phyloP scores from a whole-genome alignment of 2,329 filamentous ascomycete species.

The Fusarium odoratissimum region DNA sequence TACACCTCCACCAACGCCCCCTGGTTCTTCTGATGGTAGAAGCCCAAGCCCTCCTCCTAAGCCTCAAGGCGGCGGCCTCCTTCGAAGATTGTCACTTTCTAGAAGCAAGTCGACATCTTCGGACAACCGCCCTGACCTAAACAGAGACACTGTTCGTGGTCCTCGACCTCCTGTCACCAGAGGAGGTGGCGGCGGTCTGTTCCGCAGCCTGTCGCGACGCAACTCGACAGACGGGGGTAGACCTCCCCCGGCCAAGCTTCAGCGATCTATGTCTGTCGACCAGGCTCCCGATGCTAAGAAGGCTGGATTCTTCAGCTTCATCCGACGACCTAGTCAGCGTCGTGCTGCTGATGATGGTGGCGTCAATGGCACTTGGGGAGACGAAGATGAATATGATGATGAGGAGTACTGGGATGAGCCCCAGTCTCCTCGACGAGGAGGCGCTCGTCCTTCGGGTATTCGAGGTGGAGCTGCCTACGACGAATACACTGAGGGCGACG shows the following conservation, averaged over 20 bases:
- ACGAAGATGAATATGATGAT: constrained; percentile 51
- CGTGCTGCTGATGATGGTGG: constrained; percentile 60
- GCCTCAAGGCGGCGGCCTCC: constrained; percentile 51
- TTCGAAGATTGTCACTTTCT: constrained; percentile 59
- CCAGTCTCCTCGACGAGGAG: constrained; percentile 31
- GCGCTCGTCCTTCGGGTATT: constrained; percentile 48
- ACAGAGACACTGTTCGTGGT: constrained; percentile 53
- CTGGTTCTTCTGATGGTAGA: constrained; percentile 60
- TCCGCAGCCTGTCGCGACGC: constrained; percentile 58
- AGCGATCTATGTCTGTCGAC: constrained; percentile 71
- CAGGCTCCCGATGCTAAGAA: constrained; percentile 60
- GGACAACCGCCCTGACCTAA: constrained; percentile 52
- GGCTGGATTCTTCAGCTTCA: constrained; percentile 56
- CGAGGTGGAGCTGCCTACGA: constrained; percentile 57
- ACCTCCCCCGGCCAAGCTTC: constrained; percentile 53
- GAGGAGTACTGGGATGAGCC: constrained; percentile 42
- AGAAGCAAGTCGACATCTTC: constrained; percentile 52
- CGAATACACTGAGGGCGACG: constrained; percentile 67
- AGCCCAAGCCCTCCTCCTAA: constrained; percentile 53
- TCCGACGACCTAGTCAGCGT: constrained; percentile 54
- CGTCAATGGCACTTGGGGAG: constrained; percentile 67
- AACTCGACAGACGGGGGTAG: constrained; percentile 51
- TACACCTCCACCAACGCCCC: constrained; percentile 78
- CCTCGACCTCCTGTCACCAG: constrained; percentile 62
- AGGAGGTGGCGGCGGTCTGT: constrained; percentile 54